These are phyloP conservation scores for Handroanthus guayacan DNA, from an alignment of 257 asterid species.

Conservation along the genomic window DNA sequence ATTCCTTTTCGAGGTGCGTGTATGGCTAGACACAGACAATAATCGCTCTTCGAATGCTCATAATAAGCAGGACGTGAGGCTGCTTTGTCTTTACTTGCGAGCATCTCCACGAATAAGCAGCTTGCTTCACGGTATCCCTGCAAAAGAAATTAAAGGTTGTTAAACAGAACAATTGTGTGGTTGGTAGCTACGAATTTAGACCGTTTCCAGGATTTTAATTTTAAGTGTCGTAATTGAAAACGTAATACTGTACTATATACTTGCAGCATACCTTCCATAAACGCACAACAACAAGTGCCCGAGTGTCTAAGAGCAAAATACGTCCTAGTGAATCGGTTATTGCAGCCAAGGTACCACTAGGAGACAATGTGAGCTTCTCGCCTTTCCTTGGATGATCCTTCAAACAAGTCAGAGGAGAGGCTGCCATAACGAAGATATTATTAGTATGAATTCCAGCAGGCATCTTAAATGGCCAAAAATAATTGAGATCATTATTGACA, in stretches of 20 bases:
- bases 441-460: slow-evolving; percentile 31
- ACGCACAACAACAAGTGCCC: slow-evolving; percentile 93
- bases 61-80: slow-evolving; percentile 42
- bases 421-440: slow-evolving; percentile 54
- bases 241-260: slow-evolving; percentile 6
- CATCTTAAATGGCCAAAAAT: slow-evolving; percentile 21
- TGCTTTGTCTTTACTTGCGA: slow-evolving; percentile 61
- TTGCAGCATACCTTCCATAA: slow-evolving; percentile 79
- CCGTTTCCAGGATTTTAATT: slow-evolving; percentile 2
- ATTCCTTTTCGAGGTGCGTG: slow-evolving; percentile 98
- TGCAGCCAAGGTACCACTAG: slow-evolving; percentile 96
- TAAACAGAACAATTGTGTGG: background rate
- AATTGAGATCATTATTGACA: slow-evolving; percentile 24
- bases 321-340: slow-evolving; percentile 98
- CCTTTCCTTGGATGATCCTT: slow-evolving; percentile 97
- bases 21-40: slow-evolving; percentile 89
- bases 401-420: slow-evolving; percentile 87
- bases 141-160: slow-evolving; percentile 29
- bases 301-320: slow-evolving; percentile 91
- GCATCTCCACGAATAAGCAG: slow-evolving; percentile 96
- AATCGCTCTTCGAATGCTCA: slow-evolving; percentile 75
- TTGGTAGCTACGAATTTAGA: background rate
- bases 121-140: slow-evolving; percentile 99
- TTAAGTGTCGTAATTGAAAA: background rate
- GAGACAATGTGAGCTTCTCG: slow-evolving; percentile 91